A percentile compares a stretch with the other conserved stretches of the same genome.
Conservation (phyloP, 139 green algal genomes). For the Astrephomene gubernaculifera region DNA sequence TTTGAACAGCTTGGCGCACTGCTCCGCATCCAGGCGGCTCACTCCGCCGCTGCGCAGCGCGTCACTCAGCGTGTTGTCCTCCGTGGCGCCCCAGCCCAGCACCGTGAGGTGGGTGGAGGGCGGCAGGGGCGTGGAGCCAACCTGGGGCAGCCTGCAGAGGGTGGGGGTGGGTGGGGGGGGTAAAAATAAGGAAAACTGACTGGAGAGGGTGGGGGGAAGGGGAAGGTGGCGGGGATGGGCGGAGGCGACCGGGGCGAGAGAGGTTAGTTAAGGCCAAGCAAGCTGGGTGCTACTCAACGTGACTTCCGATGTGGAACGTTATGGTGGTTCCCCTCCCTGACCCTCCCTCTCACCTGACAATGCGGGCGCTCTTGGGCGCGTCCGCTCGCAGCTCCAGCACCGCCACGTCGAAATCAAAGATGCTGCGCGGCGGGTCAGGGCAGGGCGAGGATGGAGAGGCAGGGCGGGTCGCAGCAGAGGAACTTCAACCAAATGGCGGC, state of each 20-base stretch:
- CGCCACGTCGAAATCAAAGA: conserved; percentile 35
- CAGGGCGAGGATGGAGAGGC: background rate
- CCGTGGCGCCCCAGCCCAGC: conserved; percentile 45
- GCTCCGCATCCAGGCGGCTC: background rate
- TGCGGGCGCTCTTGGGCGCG: background rate
- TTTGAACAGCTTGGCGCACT: conserved; percentile 19
- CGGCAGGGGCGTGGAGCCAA: background rate
- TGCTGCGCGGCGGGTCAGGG: background rate
- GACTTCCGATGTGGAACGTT: no score
- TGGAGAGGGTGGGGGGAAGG: background rate
- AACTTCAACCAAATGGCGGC: background rate
- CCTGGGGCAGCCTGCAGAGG: background rate
- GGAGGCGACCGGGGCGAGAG: no score
- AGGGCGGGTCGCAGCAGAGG: background rate
- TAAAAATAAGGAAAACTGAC: background rate
- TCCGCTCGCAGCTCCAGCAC: conserved; percentile 10
- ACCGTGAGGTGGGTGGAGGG: background rate
- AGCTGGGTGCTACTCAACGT: no score
- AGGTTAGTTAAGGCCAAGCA: no score
- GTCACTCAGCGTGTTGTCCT: conserved; percentile 11
- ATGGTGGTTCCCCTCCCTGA: no score
- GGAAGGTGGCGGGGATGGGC: background rate
- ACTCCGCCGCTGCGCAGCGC: background rate
- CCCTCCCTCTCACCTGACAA: background rate
- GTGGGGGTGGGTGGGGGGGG: background rate